Evolutionary conservation across 257 asterid species (phyloP).

Genomic region (Thymus quinquecostatus): DNA sequence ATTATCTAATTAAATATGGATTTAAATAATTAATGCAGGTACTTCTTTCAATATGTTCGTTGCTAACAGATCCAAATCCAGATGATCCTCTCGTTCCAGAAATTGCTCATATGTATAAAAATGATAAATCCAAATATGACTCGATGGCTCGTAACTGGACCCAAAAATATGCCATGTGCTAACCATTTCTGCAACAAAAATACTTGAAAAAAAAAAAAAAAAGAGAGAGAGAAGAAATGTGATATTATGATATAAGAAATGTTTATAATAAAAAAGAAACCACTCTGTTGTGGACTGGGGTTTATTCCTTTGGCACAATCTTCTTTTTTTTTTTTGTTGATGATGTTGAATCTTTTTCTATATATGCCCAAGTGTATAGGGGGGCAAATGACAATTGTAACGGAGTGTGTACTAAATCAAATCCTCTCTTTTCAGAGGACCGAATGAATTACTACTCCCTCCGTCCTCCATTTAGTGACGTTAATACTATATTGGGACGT

Average conservation of each 20-base stretch:
- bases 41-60: conserved; percentile 77
- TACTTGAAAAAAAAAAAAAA: no score
- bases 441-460: no score
- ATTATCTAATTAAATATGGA: no score
- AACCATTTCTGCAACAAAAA: background rate
- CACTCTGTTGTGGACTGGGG: background rate
- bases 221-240: no score
- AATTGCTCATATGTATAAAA: conserved; percentile 80
- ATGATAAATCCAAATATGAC: conserved; percentile 69
- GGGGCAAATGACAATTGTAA: no score
- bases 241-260: background rate
- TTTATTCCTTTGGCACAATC: background rate
- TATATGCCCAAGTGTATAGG: background rate
- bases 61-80: conserved; percentile 89
- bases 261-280: conserved; percentile 10
- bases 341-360: background rate
- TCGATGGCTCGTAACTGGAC: conserved; percentile 87
- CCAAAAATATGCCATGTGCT: conserved; percentile 82
- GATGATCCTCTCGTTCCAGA: conserved; percentile 93
- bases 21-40: conserved; percentile 44
- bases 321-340: background rate
- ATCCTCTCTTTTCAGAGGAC: background rate
- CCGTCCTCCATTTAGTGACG: no score
- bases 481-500: no score
- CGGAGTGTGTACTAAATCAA: no score